Evolutionary conservation across 2,329 filamentous ascomycete genomes (phyloP).

Genomic region (Periconia macrospinosa): DNA sequence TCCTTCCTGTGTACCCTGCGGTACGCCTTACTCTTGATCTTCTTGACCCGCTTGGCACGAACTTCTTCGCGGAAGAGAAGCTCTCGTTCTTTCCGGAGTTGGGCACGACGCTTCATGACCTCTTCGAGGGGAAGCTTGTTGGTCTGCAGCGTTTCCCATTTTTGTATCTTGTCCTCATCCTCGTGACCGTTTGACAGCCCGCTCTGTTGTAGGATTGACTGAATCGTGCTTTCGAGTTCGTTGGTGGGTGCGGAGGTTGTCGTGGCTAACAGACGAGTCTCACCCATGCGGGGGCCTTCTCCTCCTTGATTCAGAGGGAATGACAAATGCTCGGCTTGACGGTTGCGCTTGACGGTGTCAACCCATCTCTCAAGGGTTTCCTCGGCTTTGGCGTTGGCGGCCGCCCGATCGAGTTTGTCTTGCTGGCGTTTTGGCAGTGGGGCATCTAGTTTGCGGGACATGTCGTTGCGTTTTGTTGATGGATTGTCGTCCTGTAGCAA

Average conservation of each 20-base stretch:
- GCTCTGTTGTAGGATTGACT: conserved; percentile 87
- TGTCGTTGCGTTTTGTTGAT: conserved; percentile 56
- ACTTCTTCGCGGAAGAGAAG: conserved; percentile 86
- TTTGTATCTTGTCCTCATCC: conserved; percentile 65
- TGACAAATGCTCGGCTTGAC: conserved; percentile 83
- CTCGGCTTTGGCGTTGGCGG: conserved; percentile 87
- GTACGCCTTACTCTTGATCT: conserved; percentile 98
- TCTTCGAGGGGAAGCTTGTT: conserved; percentile 74
- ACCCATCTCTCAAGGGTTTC: conserved; percentile 89
- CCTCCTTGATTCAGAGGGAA: conserved; percentile 82
- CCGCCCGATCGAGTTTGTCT: conserved; percentile 77
- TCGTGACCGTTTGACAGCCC: conserved; percentile 69
- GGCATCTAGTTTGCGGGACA: conserved; percentile 73
- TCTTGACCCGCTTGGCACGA: conserved; percentile 89
- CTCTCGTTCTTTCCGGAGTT: conserved; percentile 79
- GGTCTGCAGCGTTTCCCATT: conserved; percentile 69
- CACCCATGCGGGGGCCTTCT: conserved; percentile 60
- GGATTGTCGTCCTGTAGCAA: conserved; percentile 67
- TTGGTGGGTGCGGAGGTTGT: conserved; percentile 66
- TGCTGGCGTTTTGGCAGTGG: conserved; percentile 86
- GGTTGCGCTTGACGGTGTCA: conserved; percentile 92
- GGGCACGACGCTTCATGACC: conserved; percentile 70
- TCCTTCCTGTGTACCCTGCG: conserved; percentile 88
- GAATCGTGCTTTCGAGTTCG: conserved; percentile 82
- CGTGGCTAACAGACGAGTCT: conserved; percentile 66